phyloP scores from a whole-genome alignment of 2,329 filamentous ascomycete genomes.

The Colletotrichum lini region DNA sequence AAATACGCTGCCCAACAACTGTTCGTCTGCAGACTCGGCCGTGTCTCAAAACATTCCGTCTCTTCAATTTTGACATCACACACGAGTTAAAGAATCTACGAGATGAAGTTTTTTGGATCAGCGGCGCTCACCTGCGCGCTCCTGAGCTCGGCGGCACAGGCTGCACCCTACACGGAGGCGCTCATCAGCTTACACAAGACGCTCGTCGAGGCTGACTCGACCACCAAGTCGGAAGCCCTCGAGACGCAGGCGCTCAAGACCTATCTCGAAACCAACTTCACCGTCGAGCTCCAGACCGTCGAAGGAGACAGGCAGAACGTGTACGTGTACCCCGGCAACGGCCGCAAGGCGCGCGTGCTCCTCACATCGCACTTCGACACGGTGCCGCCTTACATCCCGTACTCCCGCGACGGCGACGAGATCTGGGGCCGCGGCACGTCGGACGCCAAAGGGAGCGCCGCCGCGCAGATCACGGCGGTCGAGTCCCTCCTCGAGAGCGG shows the following conservation, averaged over 20 bases:
- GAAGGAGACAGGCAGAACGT: constrained; percentile 77
- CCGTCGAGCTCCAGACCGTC: constrained; percentile 55
- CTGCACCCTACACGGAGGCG: constrained; percentile 57
- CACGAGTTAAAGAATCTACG: neutral
- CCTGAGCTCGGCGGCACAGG: constrained; percentile 25
- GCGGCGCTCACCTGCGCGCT: neutral
- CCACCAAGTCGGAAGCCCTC: constrained; percentile 76
- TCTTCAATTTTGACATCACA: neutral
- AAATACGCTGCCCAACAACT: neutral
- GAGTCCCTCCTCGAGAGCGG: constrained; percentile 63
- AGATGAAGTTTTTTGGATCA: neutral
- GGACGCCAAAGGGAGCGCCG: constrained; percentile 79
- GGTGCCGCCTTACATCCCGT: constrained; percentile 81
- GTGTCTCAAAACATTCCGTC: neutral
- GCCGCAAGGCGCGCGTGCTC: constrained; percentile 70
- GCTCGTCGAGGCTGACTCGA: constrained; percentile 80
- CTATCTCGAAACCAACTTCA: constrained; percentile 70
- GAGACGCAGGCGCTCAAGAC: constrained; percentile 78
- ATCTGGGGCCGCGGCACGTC: constrained; percentile 83
- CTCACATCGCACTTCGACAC: constrained; percentile 87
- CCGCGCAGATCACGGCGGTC: constrained; percentile 80
- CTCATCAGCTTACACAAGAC: constrained; percentile 83
- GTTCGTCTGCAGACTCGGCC: neutral
- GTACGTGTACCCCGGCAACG: constrained; percentile 73
- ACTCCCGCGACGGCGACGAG: constrained; percentile 67